Conservation (phyloP, 768 basidiomycete genomes). For the Phaeolepiota aurea region DNA sequence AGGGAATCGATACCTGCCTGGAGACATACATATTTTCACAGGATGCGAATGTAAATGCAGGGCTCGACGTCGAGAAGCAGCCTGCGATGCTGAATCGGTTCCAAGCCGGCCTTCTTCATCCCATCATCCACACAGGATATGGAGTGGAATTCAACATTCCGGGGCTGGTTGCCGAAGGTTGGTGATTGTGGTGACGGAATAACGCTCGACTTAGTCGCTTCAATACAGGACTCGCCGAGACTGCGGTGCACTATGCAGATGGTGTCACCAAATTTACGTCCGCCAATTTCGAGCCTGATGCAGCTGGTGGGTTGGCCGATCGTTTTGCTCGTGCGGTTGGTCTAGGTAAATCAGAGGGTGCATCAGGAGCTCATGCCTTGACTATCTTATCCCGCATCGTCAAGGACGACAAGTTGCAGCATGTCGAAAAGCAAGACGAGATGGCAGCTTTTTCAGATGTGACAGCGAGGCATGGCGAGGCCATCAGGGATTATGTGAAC, state of each 20-base stretch:
- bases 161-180: constrained; percentile 59
- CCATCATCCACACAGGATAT: constrained; percentile 56
- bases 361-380: constrained; percentile 31
- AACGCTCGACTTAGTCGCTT: background rate
- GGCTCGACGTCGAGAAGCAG: constrained; percentile 20
- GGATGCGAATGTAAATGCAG: constrained; percentile 29
- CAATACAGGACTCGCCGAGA: constrained; percentile 43
- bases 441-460: constrained; percentile 21
- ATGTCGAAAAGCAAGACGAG: constrained; percentile 9
- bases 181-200: background rate
- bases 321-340: background rate
- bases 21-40: constrained; percentile 50
- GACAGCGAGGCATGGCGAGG: constrained; percentile 26
- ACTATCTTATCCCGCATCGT: constrained; percentile 47
- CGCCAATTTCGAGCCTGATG: background rate
- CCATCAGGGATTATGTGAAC: constrained; percentile 30
- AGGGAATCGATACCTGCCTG: constrained; percentile 28
- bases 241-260: constrained; percentile 34
- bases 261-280: constrained; percentile 7
- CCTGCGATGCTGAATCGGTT: constrained; percentile 54
- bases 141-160: constrained; percentile 54
- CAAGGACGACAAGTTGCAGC: constrained; percentile 33
- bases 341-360: background rate
- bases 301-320: background rate
- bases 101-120: constrained; percentile 50